These are phyloP conservation scores for Periconia digitata DNA, from an alignment of 2,329 filamentous ascomycete genomes.

Conservation along the genomic window DNA sequence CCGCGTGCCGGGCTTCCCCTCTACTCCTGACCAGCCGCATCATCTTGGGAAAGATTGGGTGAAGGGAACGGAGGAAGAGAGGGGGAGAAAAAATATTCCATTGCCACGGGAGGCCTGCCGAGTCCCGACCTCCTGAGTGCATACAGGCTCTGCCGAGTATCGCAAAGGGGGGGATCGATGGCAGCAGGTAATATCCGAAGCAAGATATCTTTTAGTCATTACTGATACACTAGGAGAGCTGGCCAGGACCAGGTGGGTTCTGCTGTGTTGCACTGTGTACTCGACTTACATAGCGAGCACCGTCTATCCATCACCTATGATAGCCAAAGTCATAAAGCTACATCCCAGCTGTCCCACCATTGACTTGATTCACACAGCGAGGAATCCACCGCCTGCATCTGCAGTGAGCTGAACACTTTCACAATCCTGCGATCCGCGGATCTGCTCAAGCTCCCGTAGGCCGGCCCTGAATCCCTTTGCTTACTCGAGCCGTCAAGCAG, in stretches of 20 bases:
- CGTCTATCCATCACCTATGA: background rate
- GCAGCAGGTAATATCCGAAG: too few relatives aligned
- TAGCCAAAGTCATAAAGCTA: background rate
- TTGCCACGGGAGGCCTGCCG: background rate
- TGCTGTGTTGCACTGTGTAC: too few relatives aligned
- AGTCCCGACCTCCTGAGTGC: background rate
- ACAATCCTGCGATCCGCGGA: slow-evolving; percentile 5
- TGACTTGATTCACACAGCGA: background rate
- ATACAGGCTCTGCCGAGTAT: background rate
- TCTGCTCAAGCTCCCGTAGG: slow-evolving; percentile 3
- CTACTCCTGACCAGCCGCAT: slow-evolving; percentile 6
- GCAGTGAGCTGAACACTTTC: slow-evolving; percentile 8
- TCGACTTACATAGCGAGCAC: background rate
- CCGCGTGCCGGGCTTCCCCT: background rate
- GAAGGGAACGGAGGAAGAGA: too few relatives aligned
- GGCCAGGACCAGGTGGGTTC: too few relatives aligned
- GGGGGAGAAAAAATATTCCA: background rate
- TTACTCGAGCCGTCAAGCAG: background rate
- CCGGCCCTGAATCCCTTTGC: background rate
- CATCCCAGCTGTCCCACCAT: too few relatives aligned
- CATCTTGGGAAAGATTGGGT: too few relatives aligned
- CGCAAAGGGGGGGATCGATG: too few relatives aligned
- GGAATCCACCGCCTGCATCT: slow-evolving; percentile 1
- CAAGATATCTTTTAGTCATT: too few relatives aligned
- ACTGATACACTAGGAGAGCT: too few relatives aligned